A percentile compares a stretch with the other conserved stretches of the same genome.
Evolutionary conservation across 345 rosid species (phyloP).

Genomic region (Brassica carinata): DNA sequence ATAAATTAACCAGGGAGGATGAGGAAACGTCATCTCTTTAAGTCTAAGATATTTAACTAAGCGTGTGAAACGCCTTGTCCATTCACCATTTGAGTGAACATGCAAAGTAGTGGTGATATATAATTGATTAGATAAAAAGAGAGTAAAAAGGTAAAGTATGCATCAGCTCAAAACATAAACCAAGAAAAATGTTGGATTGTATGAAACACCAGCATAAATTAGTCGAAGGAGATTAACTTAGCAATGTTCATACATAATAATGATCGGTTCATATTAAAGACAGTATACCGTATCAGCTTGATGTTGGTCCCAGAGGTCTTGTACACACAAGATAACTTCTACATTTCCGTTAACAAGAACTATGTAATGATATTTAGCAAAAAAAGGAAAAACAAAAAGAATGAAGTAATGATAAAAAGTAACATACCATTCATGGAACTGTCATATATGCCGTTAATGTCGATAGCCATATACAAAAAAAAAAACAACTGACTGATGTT

Average conservation of each 20-base stretch:
- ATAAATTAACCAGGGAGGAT: slow-evolving; percentile 15
- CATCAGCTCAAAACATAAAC: not conserved
- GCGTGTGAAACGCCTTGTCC: not conserved
- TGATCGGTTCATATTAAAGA: not conserved
- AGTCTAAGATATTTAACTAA: not conserved
- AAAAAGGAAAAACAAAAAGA: too few species aligned
- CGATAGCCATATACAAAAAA: not conserved
- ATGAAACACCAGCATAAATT: not conserved
- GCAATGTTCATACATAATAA: not conserved
- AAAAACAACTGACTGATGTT: too few species aligned
- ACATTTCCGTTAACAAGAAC: not conserved
- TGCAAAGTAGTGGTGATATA: not conserved
- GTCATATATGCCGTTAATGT: not conserved
- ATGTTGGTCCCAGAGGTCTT: not conserved
- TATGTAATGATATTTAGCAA: too few species aligned
- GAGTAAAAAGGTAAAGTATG: not conserved
- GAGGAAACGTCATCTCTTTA: not conserved
- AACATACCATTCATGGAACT: not conserved
- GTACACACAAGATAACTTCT: not conserved
- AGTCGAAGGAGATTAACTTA: not conserved
- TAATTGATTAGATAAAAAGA: not conserved
- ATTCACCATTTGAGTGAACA: slow-evolving; percentile 18
- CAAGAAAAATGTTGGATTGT: not conserved
- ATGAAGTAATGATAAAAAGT: not conserved
- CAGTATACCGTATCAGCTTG: not conserved